Percentiles rank a stretch among this genome's conserved stretches.
phyloP scores from a whole-genome alignment of 306 rosid genomes.

The Rosa persica region DNA sequence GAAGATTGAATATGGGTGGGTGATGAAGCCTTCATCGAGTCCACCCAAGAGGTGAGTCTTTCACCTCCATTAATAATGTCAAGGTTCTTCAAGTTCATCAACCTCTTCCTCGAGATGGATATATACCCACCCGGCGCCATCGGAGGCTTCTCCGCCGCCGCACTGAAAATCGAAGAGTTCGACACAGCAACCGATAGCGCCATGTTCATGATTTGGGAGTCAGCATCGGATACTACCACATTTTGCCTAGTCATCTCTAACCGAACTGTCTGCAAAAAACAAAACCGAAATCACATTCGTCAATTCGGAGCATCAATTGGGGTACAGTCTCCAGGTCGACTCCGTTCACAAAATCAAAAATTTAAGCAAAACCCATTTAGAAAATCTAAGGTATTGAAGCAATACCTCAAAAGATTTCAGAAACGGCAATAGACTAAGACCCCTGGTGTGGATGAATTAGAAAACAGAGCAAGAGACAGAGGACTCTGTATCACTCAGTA shows the following conservation, averaged over 20 bases:
- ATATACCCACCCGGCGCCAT: conserved; percentile 52
- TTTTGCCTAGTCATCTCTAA: conserved; percentile 75
- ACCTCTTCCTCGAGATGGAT: conserved; percentile 53
- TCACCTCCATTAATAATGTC: conserved; percentile 66
- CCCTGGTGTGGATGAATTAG: not conserved
- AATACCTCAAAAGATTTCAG: conserved; percentile 15
- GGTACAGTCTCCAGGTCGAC: not conserved
- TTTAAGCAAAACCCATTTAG: not conserved
- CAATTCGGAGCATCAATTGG: conserved; percentile 5
- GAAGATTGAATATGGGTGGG: conserved; percentile 66
- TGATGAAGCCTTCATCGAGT: conserved; percentile 91
- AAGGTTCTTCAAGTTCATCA: conserved; percentile 49
- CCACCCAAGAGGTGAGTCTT: conserved; percentile 71
- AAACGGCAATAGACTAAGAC: not conserved
- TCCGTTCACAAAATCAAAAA: not conserved
- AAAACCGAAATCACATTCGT: not conserved
- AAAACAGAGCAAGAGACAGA: conserved; percentile 26
- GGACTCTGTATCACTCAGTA: conserved; percentile 5
- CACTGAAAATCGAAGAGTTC: conserved; percentile 37
- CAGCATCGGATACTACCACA: conserved; percentile 47
- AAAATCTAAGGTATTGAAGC: not conserved
- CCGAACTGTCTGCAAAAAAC: conserved; percentile 28
- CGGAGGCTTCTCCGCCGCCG: conserved; percentile 57
- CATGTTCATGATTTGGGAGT: conserved; percentile 40
- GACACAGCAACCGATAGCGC: conserved; percentile 32